A percentile compares a stretch with the other conserved stretches of the same genome.
Evolutionary conservation across 805 yeast genomes (phyloP).

Genomic region (Myxozyma geophila): DNA sequence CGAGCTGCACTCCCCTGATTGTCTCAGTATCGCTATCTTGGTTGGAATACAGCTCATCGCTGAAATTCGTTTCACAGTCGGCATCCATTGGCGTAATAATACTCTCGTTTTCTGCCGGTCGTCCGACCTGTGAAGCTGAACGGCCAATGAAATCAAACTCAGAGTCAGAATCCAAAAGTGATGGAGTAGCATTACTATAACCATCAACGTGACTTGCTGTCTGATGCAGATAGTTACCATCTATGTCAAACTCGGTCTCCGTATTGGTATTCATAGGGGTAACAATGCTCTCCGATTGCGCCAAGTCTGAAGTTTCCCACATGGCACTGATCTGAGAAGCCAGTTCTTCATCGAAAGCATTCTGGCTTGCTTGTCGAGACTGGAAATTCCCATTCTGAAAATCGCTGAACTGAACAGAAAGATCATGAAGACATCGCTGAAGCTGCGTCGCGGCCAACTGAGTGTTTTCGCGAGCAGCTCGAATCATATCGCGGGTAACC

Average conservation of each 20-base stretch:
- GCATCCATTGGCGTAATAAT: constrained; percentile 16
- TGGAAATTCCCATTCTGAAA: neutral
- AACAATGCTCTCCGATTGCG: constrained; percentile 1
- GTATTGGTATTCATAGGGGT: constrained; percentile 5
- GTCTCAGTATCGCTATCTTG: constrained; percentile 11
- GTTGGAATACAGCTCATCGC: neutral
- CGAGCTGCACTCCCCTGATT: neutral
- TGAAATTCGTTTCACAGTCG: constrained; percentile 6
- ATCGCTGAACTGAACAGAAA: constrained; percentile 17
- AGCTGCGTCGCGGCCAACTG: constrained; percentile 25
- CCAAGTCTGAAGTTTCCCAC: constrained; percentile 16
- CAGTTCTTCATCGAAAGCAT: constrained; percentile 1
- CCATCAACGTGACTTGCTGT: neutral
- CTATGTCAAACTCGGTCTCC: constrained; percentile 5
- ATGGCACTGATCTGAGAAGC: constrained; percentile 17
- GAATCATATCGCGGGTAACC: constrained; percentile 25
- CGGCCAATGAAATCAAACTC: constrained; percentile 15
- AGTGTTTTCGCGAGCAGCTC: constrained; percentile 24
- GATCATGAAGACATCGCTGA: constrained; percentile 22
- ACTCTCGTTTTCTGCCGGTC: constrained; percentile 4
- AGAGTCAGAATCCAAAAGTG: constrained; percentile 1
- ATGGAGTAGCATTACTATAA: neutral
- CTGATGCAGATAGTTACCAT: neutral
- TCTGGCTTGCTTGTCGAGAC: neutral
- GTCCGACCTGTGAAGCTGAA: constrained; percentile 12